Conservation (phyloP, 768 basidiomycete species). For the Lentinula sp. region DNA sequence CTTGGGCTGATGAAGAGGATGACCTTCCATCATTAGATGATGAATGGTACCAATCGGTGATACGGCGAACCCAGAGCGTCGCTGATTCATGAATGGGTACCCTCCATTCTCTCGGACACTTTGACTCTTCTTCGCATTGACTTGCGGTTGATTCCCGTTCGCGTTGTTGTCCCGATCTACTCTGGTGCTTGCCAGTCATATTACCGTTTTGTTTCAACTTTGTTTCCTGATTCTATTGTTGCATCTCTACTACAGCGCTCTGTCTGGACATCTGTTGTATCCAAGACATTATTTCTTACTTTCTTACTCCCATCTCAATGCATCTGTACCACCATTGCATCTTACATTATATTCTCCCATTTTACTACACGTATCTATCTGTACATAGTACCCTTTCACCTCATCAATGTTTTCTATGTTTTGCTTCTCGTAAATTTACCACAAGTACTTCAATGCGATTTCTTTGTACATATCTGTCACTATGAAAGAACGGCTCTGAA, state of each 20-base stretch:
- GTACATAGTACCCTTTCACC: background rate
- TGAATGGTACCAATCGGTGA: slow-evolving; percentile 27
- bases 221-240: background rate
- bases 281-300: background rate
- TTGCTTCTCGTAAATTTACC: too few species aligned
- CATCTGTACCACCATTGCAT: background rate
- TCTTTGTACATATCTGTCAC: background rate
- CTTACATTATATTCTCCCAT: background rate
- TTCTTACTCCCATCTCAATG: background rate
- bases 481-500: too few species aligned
- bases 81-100: background rate
- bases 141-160: too few species aligned
- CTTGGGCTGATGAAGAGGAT: slow-evolving; percentile 27
- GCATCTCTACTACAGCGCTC: background rate
- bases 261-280: background rate
- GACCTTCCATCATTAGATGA: slow-evolving; percentile 35
- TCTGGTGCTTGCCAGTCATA: background rate
- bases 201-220: background rate
- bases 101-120: too few species aligned
- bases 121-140: background rate
- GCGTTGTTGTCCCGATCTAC: background rate
- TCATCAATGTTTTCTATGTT: too few species aligned
- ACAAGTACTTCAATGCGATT: background rate
- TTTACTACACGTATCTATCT: background rate
- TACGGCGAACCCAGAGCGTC: background rate